Evolutionary conservation across 306 rosid species (phyloP).

Genomic region (Sesbania bispinosa): DNA sequence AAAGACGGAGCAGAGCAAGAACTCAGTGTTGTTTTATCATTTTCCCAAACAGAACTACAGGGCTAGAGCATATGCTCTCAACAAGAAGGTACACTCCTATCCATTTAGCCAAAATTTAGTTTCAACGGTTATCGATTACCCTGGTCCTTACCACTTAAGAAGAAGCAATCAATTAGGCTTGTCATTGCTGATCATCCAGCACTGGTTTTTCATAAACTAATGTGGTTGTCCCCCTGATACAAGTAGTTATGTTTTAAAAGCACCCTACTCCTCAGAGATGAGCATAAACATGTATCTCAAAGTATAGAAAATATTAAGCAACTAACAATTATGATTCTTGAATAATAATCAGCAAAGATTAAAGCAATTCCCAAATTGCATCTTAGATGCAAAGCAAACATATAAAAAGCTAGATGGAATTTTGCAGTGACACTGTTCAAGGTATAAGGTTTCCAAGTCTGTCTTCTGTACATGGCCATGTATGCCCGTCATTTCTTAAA

Average conservation of each 20-base stretch:
- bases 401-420: neutral
- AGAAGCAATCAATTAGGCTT: neutral
- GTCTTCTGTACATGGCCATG: neutral
- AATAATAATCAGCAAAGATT: neutral
- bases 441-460: neutral
- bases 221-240: neutral
- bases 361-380: neutral
- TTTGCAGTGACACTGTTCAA: neutral
- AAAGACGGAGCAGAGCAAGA: constrained; percentile 6
- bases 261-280: neutral
- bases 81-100: neutral
- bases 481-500: neutral
- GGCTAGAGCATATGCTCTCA: constrained; percentile 3
- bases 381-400: neutral
- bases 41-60: constrained; percentile 2
- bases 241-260: neutral
- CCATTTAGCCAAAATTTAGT: constrained; percentile 15
- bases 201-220: neutral
- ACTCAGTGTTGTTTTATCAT: neutral
- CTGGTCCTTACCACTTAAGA: neutral
- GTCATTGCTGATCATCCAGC: neutral
- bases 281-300: neutral
- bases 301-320: neutral
- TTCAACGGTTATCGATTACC: neutral
- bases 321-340: neutral